A percentile compares a stretch with the other conserved stretches of the same genome.
Conservation (phyloP, 345 rosid genomes). For the Passiflora organensis region DNA sequence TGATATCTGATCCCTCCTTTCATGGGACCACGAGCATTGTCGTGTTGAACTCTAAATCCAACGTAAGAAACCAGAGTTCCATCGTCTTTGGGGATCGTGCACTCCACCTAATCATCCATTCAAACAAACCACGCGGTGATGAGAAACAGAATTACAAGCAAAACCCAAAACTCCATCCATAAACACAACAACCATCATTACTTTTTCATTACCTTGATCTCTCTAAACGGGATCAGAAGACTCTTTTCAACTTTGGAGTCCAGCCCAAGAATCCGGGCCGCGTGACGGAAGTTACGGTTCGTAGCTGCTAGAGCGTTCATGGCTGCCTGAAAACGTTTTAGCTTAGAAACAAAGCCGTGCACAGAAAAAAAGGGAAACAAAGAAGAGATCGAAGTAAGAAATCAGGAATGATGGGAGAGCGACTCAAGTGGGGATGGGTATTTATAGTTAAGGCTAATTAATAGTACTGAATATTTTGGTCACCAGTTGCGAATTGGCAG, state of each 20-base stretch:
- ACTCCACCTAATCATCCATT: slow-evolving; percentile 66
- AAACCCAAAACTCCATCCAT: not conserved
- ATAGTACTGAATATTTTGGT: too few species aligned
- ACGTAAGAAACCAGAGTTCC: slow-evolving; percentile 78
- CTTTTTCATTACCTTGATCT: slow-evolving; percentile 14
- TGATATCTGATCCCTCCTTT: slow-evolving; percentile 99
- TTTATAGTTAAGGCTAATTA: too few species aligned
- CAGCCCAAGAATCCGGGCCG: slow-evolving; percentile 18
- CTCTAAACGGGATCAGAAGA: slow-evolving; percentile 25
- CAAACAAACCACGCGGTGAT: not conserved
- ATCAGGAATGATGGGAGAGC: too few species aligned
- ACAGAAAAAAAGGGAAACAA: not conserved
- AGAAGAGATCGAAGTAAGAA: not conserved
- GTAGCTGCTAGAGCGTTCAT: slow-evolving; percentile 30
- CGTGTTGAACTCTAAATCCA: slow-evolving; percentile 97
- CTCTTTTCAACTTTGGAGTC: slow-evolving; percentile 26
- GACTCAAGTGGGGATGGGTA: too few species aligned
- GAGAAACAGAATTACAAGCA: not conserved
- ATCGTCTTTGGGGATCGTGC: slow-evolving; percentile 95
- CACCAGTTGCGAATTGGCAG: too few species aligned
- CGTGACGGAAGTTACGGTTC: slow-evolving; percentile 22
- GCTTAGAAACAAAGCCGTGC: not conserved
- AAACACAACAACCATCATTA: not conserved
- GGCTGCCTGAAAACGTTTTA: not conserved
- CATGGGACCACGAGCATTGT: slow-evolving; percentile 99